Base-by-base conservation (phyloP, 805 yeast genomes). In the Starmera quercuum region DNA sequence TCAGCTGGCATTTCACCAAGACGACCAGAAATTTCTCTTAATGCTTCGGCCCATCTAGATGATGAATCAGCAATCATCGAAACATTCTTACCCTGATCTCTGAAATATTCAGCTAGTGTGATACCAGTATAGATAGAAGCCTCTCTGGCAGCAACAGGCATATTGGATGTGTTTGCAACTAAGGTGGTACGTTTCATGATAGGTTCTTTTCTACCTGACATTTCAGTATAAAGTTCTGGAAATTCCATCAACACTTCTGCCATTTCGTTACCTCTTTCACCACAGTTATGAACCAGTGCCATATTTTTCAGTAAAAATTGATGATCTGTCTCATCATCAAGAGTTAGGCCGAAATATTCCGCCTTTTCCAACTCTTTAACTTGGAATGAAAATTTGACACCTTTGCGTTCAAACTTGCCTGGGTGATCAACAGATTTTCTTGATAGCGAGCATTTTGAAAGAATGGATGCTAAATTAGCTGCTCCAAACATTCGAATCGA, bases 1-100 rank as follows among this genome's bases (percentile, higher is more conserved):
- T 92, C 99, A 42, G 99, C 99, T 59, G 99, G 99, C 99, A 92
- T 92, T 73, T 92, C 99, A 68, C 98, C 99, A 62, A 92, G 73
- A 76, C 99, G 95, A 76, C 99, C 99, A 34, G 97, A 88, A 61
- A 92, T 83, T 75, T 92, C 99, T 81, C 99, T 88, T 60, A 92
- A 75, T 42, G 99, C 99, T 72, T 92, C 99, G 29, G 99, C 99
- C 99, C 99, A 92, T 74, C 99, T 88, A 21, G 97, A 88, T 22
- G 97, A 90, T 6, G 98, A 92, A 64, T 92, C 99, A 40, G 99
- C 99, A 82, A 92, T 92, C 97, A 92, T 92, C 22, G 97, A 78
- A 44, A 92, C 98, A 58, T 92, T 73, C 73, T 92, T 92, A 70
- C 99, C 99, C 71, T 92, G 98, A 71, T 92, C 99, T 76, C 99